These are phyloP conservation scores for Nepenthes gracilis DNA, from an alignment of 148 eudicot genomes.

Conservation along the genomic window DNA sequence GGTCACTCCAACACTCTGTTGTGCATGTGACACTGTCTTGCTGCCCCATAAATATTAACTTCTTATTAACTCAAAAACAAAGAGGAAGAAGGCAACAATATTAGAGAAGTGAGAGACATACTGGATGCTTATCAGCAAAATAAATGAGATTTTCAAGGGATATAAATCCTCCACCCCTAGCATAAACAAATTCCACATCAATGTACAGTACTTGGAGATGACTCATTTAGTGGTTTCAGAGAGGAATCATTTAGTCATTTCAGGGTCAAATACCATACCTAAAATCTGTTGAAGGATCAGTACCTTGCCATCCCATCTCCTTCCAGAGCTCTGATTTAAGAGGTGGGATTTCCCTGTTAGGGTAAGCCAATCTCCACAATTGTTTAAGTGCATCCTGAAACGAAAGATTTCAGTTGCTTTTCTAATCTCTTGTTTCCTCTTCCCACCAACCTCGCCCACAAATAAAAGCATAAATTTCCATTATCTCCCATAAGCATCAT, in stretches of 20 bases:
- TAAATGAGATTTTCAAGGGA: conserved; percentile 92
- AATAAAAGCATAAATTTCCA: neutral
- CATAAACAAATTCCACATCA: conserved; percentile 9
- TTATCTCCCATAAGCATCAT: too few species aligned
- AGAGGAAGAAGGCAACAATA: neutral
- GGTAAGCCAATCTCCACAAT: conserved; percentile 86
- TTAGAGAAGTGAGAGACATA: conserved; percentile 20
- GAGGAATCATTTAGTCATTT: neutral
- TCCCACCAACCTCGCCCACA: neutral
- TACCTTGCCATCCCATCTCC: conserved; percentile 99
- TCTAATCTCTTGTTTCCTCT: neutral
- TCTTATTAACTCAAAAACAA: neutral
- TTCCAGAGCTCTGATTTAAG: conserved; percentile 99
- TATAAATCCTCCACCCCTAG: conserved; percentile 92
- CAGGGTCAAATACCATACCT: conserved; percentile 34
- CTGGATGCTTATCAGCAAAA: conserved; percentile 81
- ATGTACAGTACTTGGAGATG: neutral
- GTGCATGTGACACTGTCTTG: too few species aligned
- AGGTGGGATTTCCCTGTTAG: conserved; percentile 64
- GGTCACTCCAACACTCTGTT: too few species aligned
- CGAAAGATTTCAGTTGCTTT: neutral
- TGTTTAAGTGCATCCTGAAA: conserved; percentile 76
- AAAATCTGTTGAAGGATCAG: conserved; percentile 95
- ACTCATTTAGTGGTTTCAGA: neutral
- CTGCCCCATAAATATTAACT: too few species aligned